phyloP scores from a whole-genome alignment of 129 eudicot species.

The Logfia minima region DNA sequence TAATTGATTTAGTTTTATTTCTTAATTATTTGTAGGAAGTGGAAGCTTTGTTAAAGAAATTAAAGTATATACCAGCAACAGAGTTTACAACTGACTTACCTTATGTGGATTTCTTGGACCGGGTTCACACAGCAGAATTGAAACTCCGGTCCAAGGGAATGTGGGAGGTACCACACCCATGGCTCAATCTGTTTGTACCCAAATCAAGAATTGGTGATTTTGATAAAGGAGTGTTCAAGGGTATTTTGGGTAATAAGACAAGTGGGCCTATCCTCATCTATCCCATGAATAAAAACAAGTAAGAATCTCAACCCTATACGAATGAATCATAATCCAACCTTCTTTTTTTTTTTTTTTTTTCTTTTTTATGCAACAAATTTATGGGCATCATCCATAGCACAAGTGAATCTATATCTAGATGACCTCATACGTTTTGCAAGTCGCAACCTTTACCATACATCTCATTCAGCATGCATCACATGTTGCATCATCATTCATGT shows the following conservation, averaged over 20 bases:
- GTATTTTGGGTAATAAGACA: slow-evolving; percentile 83
- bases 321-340: neutral
- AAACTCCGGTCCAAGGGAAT: slow-evolving; percentile 87
- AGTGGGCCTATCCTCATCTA: slow-evolving; percentile 92
- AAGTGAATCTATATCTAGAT: neutral
- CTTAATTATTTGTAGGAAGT: slow-evolving; percentile 50
- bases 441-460: neutral
- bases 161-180: slow-evolving; percentile 96
- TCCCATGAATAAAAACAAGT: slow-evolving; percentile 96
- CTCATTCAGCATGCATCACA: slow-evolving; percentile 2
- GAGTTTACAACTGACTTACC: slow-evolving; percentile 75
- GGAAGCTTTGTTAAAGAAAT: slow-evolving; percentile 51
- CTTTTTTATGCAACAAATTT: neutral
- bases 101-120: slow-evolving; percentile 81
- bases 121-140: slow-evolving; percentile 92
- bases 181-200: slow-evolving; percentile 89
- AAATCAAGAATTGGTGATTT: slow-evolving; percentile 81
- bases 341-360: neutral
- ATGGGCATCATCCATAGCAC: neutral
- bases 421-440: neutral
- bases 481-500: slow-evolving; percentile 15
- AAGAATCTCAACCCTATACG: slow-evolving; percentile 25
- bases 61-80: slow-evolving; percentile 66
- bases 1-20: neutral
- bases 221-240: slow-evolving; percentile 87